Evolutionary conservation across 805 yeast species (phyloP).

Genomic region (Ogataea corticis): DNA sequence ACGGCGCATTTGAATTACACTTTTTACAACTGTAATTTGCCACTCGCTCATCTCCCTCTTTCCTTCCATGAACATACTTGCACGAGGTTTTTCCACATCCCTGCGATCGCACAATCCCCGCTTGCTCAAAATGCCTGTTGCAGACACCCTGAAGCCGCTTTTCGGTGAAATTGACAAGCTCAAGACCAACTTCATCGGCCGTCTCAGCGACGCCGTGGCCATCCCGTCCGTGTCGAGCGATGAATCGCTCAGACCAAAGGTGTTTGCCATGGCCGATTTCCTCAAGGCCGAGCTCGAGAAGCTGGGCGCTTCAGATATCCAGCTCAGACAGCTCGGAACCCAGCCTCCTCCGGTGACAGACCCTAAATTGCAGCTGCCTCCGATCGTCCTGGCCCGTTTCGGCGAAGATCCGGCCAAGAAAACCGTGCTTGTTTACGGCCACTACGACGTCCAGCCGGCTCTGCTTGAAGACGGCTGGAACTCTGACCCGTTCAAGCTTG

Average conservation of each 20-base stretch:
- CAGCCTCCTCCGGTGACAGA: constrained; percentile 91
- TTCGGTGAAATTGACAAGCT: constrained; percentile 70
- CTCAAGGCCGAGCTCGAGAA: constrained; percentile 63
- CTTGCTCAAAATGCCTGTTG: constrained; percentile 22
- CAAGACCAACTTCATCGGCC: constrained; percentile 69
- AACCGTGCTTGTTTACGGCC: constrained; percentile 91
- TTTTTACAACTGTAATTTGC: constrained; percentile 4
- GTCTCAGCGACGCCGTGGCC: constrained; percentile 82
- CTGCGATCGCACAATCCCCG: constrained; percentile 1
- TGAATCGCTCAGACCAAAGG: constrained; percentile 83
- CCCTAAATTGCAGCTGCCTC: constrained; percentile 75
- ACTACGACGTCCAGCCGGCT: constrained; percentile 99
- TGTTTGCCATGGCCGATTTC: constrained; percentile 86
- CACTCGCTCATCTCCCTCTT: neutral
- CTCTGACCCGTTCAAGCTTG: constrained; percentile 83
- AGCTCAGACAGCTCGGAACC: constrained; percentile 76
- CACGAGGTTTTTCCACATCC: neutral
- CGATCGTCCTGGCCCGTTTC: constrained; percentile 86
- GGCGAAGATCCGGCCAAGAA: constrained; percentile 84
- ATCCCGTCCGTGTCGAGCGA: constrained; percentile 96
- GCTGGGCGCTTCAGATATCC: constrained; percentile 82
- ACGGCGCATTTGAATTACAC: constrained; percentile 3
- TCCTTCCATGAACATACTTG: neutral
- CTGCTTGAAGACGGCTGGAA: constrained; percentile 90
- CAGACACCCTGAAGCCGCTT: constrained; percentile 35